These are phyloP conservation scores for Penicillium mononematosum DNA, from an alignment of 495 filamentous ascomycete genomes.

Conservation along the genomic window DNA sequence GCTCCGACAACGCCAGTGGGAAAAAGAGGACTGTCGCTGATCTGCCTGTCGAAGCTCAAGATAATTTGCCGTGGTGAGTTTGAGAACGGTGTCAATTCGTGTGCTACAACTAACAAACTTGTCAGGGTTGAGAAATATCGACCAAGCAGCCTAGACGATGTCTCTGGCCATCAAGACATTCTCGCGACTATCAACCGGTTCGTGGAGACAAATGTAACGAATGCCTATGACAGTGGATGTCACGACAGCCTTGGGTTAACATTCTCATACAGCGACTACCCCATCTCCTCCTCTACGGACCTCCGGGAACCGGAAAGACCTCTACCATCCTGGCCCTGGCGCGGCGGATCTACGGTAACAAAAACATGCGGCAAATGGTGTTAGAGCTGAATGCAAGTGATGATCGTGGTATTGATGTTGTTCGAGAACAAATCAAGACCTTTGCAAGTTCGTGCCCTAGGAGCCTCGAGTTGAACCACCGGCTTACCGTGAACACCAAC, in stretches of 20 bases:
- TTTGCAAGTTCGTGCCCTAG: constrained; percentile 66
- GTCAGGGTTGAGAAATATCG: constrained; percentile 98
- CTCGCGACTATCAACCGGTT: constrained; percentile 96
- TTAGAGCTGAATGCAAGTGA: constrained; percentile 96
- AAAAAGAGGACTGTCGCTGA: constrained; percentile 94
- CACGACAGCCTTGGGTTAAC: constrained; percentile 8
- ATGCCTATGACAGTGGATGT: neutral
- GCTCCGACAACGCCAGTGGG: constrained; percentile 56
- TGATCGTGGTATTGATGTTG: constrained; percentile 96
- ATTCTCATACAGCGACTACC: constrained; percentile 63
- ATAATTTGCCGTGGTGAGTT: constrained; percentile 87
- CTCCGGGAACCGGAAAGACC: constrained; percentile 95
- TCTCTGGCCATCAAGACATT: constrained; percentile 97
- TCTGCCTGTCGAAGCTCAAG: constrained; percentile 88
- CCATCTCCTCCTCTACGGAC: constrained; percentile 96
- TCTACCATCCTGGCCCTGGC: constrained; percentile 91
- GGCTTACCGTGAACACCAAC: constrained; percentile 55
- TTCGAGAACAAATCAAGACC: constrained; percentile 98
- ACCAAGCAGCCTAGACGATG: constrained; percentile 81
- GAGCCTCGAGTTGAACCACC: constrained; percentile 6
- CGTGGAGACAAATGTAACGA: constrained; percentile 75
- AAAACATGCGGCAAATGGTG: constrained; percentile 97
- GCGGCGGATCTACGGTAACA: constrained; percentile 83
- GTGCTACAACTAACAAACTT: constrained; percentile 12
- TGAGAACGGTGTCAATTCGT: neutral